Percentiles rank a stretch among this genome's conserved stretches.
These are phyloP conservation scores for Mortierella sp. DNA, from an alignment of 371 early-diverging fungal genomes.

Conservation along the genomic window DNA sequence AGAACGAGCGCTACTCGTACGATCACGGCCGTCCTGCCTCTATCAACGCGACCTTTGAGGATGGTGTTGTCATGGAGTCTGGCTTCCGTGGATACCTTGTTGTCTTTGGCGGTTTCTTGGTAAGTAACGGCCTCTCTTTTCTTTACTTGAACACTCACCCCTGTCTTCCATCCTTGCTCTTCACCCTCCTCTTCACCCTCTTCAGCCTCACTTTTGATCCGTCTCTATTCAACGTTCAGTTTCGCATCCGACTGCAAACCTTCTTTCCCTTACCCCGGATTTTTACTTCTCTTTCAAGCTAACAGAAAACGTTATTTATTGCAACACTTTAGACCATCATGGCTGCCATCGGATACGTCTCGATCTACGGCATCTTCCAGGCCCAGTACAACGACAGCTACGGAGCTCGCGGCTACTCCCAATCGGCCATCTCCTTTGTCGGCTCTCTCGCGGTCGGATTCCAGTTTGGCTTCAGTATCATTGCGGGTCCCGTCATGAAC, in stretches of 20 bases:
- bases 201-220: slow-evolving; percentile 1
- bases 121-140: slow-evolving; percentile 20
- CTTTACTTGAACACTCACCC: too few species aligned
- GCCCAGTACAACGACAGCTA: slow-evolving; percentile 40
- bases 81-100: slow-evolving; percentile 64
- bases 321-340: slow-evolving; percentile 32
- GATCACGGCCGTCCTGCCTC: slow-evolving; percentile 50
- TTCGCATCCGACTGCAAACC: neutral
- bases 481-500: slow-evolving; percentile 65
- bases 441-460: slow-evolving; percentile 51
- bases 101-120: slow-evolving; percentile 63
- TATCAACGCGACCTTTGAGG: slow-evolving; percentile 48
- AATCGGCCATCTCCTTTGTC: slow-evolving; percentile 44
- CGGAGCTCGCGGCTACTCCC: slow-evolving; percentile 27
- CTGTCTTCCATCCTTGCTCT: too few species aligned
- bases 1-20: slow-evolving; percentile 46
- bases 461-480: slow-evolving; percentile 57
- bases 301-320: neutral
- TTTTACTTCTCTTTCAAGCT: slow-evolving; percentile 10
- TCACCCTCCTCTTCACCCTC: neutral
- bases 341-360: slow-evolving; percentile 56
- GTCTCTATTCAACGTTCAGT: neutral
- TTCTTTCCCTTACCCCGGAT: slow-evolving; percentile 19
- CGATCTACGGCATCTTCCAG: slow-evolving; percentile 56
- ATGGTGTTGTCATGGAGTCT: slow-evolving; percentile 53